Base-by-base conservation (phyloP, 2,329 filamentous ascomycete species). In the Epichloe brachyelytri region DNA sequence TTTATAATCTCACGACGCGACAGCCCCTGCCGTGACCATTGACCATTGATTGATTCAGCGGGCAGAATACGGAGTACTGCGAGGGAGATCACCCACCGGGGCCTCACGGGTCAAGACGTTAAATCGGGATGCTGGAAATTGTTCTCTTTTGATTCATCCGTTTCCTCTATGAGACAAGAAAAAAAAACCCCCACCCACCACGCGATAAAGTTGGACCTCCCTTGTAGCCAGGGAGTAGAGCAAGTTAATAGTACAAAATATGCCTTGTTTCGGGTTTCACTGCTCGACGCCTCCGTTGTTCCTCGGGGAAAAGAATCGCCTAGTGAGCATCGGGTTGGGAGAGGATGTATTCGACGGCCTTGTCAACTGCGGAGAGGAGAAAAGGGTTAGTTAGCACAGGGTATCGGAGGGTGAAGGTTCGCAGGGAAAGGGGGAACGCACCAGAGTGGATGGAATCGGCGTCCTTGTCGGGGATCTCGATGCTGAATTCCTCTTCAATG, bases 381-480 rank as follows among this genome's bases (percentile, higher is more conserved):
- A 45, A 12, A 49, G 19, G 3, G 48, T 53, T 14, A 59, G 48
- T 53, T 14, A 59, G 55, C 46, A 46, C 2, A 3, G 8, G 19
- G 7, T 8, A 26, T 26, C 7, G 2, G 7, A 8, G 7, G 26
- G 7, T 26, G 2, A 8, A 26, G 26, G 26, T 3, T 26, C 22
- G 22, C 22, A 3, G 7, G 12, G 47, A 20, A n/a, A 15, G 17
- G 2, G 3, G 33, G 19, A 26, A 74, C 87, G 61, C 85, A 95
- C 89, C 83, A 65, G 88, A 95, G 80, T 93, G 88, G 71, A 96
- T 95, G 59, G 79, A 77, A 71, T 96, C 90, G 60, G 90, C 90
- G 67, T 95, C 88, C 81, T 95, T 95, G 75, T 96, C 90, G 61
- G 90, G 90, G 64, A 96, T 96, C 80, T 96, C 90, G 69, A 96